phyloP scores from a whole-genome alignment of 305 asterid genomes.

The Euphrasia arctica region DNA sequence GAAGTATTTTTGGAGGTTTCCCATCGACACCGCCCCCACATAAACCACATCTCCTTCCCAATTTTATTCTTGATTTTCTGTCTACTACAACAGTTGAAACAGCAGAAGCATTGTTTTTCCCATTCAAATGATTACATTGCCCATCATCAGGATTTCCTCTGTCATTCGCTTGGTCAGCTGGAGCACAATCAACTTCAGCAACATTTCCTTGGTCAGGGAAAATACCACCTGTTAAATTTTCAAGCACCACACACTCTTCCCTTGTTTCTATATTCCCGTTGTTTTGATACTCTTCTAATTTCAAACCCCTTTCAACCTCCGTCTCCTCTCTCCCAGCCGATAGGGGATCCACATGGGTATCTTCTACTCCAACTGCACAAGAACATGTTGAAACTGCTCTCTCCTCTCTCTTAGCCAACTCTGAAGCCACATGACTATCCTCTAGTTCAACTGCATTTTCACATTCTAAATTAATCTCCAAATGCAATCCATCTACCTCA shows the following conservation, averaged over 20 bases:
- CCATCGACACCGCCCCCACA: constrained; percentile 96
- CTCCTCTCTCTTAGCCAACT: constrained; percentile 21
- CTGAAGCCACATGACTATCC: constrained; percentile 34
- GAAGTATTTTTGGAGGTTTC: constrained; percentile 79
- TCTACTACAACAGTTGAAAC: constrained; percentile 32
- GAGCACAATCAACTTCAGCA: constrained; percentile 34
- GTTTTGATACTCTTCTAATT: constrained; percentile 36
- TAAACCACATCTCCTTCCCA: constrained; percentile 91
- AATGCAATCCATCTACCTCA: constrained; percentile 33
- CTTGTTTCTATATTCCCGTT: constrained; percentile 33
- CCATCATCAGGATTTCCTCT: constrained; percentile 30
- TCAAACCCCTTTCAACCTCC: constrained; percentile 33
- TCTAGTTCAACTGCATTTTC: constrained; percentile 33
- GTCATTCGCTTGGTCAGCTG: constrained; percentile 32
- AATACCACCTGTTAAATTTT: constrained; percentile 30
- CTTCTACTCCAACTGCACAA: constrained; percentile 34
- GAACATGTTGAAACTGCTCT: background rate
- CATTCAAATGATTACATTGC: constrained; percentile 29
- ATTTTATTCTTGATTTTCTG: constrained; percentile 56
- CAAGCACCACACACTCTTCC: constrained; percentile 34
- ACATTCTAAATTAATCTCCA: constrained; percentile 28
- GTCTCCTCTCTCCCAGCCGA: constrained; percentile 30
- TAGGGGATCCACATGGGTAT: constrained; percentile 22
- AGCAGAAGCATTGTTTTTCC: constrained; percentile 31
- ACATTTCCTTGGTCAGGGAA: constrained; percentile 34